Evolutionary conservation across 148 eudicot species (phyloP), one percentile per base, ranked within the genome.

Genomic region (Nyssa sinensis): DNA sequence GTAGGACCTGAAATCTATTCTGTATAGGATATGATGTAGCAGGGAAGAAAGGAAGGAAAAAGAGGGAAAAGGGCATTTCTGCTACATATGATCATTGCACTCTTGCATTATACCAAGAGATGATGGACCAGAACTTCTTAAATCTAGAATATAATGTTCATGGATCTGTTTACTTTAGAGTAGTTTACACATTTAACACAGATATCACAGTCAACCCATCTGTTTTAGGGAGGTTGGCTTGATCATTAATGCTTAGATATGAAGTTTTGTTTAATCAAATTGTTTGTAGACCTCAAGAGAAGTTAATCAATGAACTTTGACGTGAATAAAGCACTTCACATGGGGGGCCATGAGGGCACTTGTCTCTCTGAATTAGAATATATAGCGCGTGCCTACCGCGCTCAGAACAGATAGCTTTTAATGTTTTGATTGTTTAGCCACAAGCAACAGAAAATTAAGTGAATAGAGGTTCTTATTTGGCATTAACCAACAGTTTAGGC

Each of bases 261-360:
- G 82, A 74, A 74, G 78, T 60, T 35, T n/a, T 60, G 17, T n/a
- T 70, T 41, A 69, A 63, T 74, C 67, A 70, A 69, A 74, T 69
- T 30, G 64, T 53, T 77, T 64, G 51, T 7, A 64, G 39, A 55
- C 41, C 66, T 37, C 34, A 13, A 53, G 69, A 32, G 32, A 17
- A 68, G 75, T 60, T 51, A 63, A 61, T 76, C 25, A 76, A 74
- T 64, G 70, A 34, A 63, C 17, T 31, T 67, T 60, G 81, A 73
- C 81, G 60, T 67, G 37, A 67, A 41, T 60, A 41, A 68, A 75
- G 32, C 17, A 23, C 33, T 61, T 47, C 78, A 59, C 75, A 72
- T 72, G 75, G 75, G 67, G 23, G 68, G 25, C 75, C n/a, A 61
- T 37, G 24, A 72, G 67, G 29, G 66, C 75, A 72, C 75, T 72